phyloP scores from a whole-genome alignment of 192 early-diverging fungal genomes.

The Backusella parvicylindrica region DNA sequence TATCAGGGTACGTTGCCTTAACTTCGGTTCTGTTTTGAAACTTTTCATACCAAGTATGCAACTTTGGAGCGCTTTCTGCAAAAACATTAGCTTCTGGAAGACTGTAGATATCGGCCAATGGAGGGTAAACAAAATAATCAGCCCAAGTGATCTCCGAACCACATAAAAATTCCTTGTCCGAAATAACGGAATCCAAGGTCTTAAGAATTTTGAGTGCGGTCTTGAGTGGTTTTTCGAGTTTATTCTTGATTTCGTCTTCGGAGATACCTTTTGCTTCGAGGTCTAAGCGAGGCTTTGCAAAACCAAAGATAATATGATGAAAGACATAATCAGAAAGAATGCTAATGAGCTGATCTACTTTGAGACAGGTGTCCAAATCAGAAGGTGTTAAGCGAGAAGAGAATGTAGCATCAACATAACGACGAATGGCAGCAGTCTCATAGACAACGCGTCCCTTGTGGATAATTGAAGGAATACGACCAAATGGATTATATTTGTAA shows the following conservation, averaged over 20 bases:
- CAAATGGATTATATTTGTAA: slow-evolving; percentile 36
- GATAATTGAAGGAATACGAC: slow-evolving; percentile 30
- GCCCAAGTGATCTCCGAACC: slow-evolving; percentile 35
- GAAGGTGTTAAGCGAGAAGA: slow-evolving; percentile 6
- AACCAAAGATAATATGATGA: slow-evolving; percentile 12
- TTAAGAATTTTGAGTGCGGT: background rate
- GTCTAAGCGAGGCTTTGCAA: slow-evolving; percentile 19
- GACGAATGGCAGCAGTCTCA: slow-evolving; percentile 31
- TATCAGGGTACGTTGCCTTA: slow-evolving; percentile 18
- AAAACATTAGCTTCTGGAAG: slow-evolving; percentile 18
- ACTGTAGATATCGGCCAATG: slow-evolving; percentile 25
- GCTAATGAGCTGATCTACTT: slow-evolving; percentile 25
- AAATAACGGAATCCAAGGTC: background rate
- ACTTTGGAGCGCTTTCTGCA: slow-evolving; percentile 9
- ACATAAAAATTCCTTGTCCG: slow-evolving; percentile 12
- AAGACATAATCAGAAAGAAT: slow-evolving; percentile 31
- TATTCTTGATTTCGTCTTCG: slow-evolving; percentile 10
- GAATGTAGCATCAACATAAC: slow-evolving; percentile 27
- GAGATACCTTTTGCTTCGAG: slow-evolving; percentile 10
- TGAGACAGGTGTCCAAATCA: slow-evolving; percentile 5
- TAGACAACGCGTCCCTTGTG: slow-evolving; percentile 14
- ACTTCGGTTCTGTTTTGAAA: slow-evolving; percentile 21
- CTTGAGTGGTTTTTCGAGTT: slow-evolving; percentile 5
- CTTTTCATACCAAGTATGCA: slow-evolving; percentile 27
- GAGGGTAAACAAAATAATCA: slow-evolving; percentile 34